Evolutionary conservation across 2,329 filamentous ascomycete genomes (phyloP), one percentile per base, ranked within the genome.

Genomic region (Penicillium sp.): DNA sequence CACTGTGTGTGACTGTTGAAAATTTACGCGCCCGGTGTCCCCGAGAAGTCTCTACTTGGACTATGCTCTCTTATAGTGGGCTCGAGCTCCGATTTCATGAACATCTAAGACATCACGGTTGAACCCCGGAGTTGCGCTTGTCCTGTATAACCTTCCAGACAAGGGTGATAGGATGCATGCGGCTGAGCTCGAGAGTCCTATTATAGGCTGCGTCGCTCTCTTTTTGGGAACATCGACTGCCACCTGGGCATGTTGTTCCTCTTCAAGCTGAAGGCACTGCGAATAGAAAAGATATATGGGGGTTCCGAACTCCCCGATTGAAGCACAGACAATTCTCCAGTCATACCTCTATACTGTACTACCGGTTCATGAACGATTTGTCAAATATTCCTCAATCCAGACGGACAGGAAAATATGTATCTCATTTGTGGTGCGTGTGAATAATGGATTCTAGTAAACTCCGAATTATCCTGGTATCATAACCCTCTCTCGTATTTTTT

Each of bases 401-500:
- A 40, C 18, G 46, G 20, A 26, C 3, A 22, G 20, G 31, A 3
- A 25, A 40, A 49, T n/a, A 48, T 37, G 20, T 33, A 37, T 35
- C n/a, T 45, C 25, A 26, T 25, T 33, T 45, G 26, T 31, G 45
- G 41, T 49, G 31, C 12, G 25, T 47, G 29, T 44, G 35, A 49
- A 43, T 47, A 41, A 40, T 50, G 22, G 46, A 57, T 49, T 59
- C 31, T 42, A 50, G 42, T 44, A 54, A 40, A 27, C 46, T 49
- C 31, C 46, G 15, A 40, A 31, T 43, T 60, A 56, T 53, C 54
- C 55, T 66, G 61, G 60, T 62, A 69, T 68, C 61, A 62, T 58
- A 51, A 48, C 52, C 47, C 45, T 53, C 45, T 61, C 58, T 26
- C 53, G 18, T 61, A 50, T 58, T 59, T 49, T 57, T 18, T 33